Conservation (phyloP, 2,329 filamentous ascomycete species). For the Phyllosticta capitalensis region DNA sequence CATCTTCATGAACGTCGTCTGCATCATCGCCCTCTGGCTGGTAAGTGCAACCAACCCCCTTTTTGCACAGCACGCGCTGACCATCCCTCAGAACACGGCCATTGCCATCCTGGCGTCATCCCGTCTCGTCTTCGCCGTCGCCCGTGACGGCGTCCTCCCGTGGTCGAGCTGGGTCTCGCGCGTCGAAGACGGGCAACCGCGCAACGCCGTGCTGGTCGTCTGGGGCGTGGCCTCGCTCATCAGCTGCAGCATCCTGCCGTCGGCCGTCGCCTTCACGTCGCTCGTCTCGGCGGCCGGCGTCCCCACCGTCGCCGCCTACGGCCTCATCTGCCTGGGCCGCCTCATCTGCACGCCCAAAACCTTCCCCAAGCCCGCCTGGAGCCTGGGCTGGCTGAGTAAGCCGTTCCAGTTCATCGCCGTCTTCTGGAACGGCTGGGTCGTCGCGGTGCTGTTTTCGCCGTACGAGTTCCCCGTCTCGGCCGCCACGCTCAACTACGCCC, state of each 20-base stretch:
- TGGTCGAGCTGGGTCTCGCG: constrained; percentile 49
- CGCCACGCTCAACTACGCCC: constrained; percentile 27
- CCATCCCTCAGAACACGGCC: constrained; percentile 42
- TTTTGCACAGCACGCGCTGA: background rate
- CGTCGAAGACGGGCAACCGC: constrained; percentile 45
- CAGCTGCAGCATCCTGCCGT: constrained; percentile 51
- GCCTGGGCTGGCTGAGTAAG: constrained; percentile 26
- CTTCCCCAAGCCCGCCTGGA: constrained; percentile 28
- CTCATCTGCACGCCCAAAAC: constrained; percentile 28
- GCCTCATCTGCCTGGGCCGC: constrained; percentile 26
- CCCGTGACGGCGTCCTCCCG: constrained; percentile 51
- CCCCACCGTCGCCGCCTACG: constrained; percentile 30
- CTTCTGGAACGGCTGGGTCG: constrained; percentile 31
- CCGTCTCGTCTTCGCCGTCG: constrained; percentile 53
- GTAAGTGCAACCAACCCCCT: constrained; percentile 25
- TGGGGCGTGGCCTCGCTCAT: constrained; percentile 45
- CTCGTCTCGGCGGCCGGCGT: constrained; percentile 32
- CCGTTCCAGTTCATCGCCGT: constrained; percentile 28
- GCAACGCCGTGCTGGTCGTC: constrained; percentile 51
- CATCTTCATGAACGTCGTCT: constrained; percentile 53
- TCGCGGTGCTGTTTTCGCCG: constrained; percentile 29
- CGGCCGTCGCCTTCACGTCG: constrained; percentile 32
- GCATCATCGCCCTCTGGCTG: constrained; percentile 39
- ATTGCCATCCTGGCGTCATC: constrained; percentile 51
- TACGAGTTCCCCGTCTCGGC: constrained; percentile 26